Base-by-base conservation (phyloP, 2,329 filamentous ascomycete genomes). In the Karstenula rhodostoma region DNA sequence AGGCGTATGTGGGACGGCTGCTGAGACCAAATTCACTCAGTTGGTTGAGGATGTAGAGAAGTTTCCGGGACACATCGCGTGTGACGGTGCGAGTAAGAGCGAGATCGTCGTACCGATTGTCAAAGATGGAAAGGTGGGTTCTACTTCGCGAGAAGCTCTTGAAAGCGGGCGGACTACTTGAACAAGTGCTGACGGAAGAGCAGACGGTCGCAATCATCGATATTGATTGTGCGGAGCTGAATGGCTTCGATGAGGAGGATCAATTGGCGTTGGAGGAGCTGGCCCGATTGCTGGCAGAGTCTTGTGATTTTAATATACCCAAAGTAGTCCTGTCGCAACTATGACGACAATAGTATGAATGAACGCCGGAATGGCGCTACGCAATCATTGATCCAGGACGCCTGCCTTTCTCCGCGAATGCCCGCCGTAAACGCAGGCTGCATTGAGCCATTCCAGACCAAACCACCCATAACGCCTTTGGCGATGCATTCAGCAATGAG, bases 31-130 rank as follows among this genome's bases (percentile, higher is more conserved):
- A 47, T 73, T 79, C 60, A 93, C 91, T 12, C 89, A 92, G 78
- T 75, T 93, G 1, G 82, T 85, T 0, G 79, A 82, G 13, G 88
- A 95, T 74, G 91, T 95, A 8, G 88, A 92, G 46, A 72, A 79
- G 54, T 94, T 94, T 71, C 89, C 90, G 0, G 91, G 90, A 1
- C 92, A 94, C 74, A 94, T 95, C 72, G 91, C 92, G 10, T 94
- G 92, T 74, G 92, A 95, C 76, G 86, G 86, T 4, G 89, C 87
- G 59, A 92, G 87, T 70, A 86, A 82, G 79, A 94, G 91, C 73
- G 92, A 95, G 81, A 89, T 95, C 73, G 92, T 95, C 19, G 91
- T 94, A 51, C 92, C 92, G 1, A 85, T 94, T 62, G 65, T 90
- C 10, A 72, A 80, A 60, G 69, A 69, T n/a, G 82, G 75, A 23